Evolutionary conservation across 768 basidiomycete genomes (phyloP).

Genomic region (Mycena leptocephala): DNA sequence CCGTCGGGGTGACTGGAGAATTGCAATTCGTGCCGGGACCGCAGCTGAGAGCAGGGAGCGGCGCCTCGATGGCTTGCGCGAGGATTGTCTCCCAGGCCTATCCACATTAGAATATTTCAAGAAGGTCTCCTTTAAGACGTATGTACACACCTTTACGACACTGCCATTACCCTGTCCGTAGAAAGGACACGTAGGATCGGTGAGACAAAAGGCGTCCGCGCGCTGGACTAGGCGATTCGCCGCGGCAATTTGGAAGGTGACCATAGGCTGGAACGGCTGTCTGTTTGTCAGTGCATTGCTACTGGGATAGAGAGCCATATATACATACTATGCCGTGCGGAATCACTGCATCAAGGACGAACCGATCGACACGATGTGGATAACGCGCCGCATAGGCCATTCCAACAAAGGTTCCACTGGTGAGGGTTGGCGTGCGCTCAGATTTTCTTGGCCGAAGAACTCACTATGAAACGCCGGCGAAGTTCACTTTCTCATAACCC

Average conservation of each 20-base stretch:
- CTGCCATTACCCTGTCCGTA: slow-evolving; percentile 37
- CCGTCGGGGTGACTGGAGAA: slow-evolving; percentile 19
- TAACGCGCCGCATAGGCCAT: background rate
- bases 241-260: slow-evolving; percentile 26
- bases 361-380: background rate
- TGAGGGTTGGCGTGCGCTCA: background rate
- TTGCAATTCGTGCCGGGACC: slow-evolving; percentile 19
- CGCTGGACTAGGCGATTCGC: slow-evolving; percentile 34
- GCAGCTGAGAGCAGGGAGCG: slow-evolving; percentile 23
- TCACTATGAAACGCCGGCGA: background rate
- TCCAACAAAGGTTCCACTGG: background rate
- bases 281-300: background rate
- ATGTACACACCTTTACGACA: slow-evolving; percentile 52
- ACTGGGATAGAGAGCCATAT: background rate
- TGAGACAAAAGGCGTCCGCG: slow-evolving; percentile 36
- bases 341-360: background rate
- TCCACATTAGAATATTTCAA: too few relatives aligned
- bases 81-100: slow-evolving; percentile 30
- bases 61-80: background rate
- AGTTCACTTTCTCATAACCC: slow-evolving; percentile 25
- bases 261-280: background rate
- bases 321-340: background rate
- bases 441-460: background rate
- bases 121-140: too few relatives aligned
- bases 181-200: slow-evolving; percentile 35